A percentile compares a stretch with the other conserved stretches of the same genome.
Conservation (phyloP, 1,284 basidiomycete species). For the Rhodofomes roseus region DNA sequence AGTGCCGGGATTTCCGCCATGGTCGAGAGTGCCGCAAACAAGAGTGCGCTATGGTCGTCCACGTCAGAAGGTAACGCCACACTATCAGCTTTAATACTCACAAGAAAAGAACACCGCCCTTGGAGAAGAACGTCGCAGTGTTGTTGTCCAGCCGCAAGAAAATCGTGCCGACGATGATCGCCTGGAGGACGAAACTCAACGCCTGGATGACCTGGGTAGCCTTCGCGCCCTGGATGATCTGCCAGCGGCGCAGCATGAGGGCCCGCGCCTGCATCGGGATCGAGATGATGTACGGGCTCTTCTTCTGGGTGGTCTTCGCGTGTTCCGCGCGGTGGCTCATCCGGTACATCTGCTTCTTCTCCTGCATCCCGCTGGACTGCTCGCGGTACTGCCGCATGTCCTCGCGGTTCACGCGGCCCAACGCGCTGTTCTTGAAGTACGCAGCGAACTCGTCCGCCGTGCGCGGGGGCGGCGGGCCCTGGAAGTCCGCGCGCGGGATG, state of each 20-base stretch:
- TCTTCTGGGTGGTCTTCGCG: conserved; percentile 30
- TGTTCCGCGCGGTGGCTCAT: conserved; percentile 50
- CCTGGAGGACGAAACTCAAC: conserved; percentile 54
- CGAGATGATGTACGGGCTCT: conserved; percentile 28
- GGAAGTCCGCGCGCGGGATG: conserved; percentile 37
- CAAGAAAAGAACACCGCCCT: conserved; percentile 79
- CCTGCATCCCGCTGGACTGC: conserved; percentile 30
- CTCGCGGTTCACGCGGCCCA: conserved; percentile 36
- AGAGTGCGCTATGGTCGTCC: conserved; percentile 43
- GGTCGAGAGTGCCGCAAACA: conserved; percentile 50
- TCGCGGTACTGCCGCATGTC: conserved; percentile 43
- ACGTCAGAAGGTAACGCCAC: no score
- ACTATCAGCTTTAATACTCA: no score
- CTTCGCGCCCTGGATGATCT: conserved; percentile 61
- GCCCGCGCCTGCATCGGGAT: conserved; percentile 58
- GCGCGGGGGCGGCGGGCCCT: conserved; percentile 38
- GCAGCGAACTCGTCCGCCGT: conserved; percentile 48
- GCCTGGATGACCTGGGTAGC: conserved; percentile 35
- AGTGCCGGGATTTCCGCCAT: conserved; percentile 75
- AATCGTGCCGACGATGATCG: conserved; percentile 72
- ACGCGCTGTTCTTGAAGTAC: conserved; percentile 40
- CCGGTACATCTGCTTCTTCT: conserved; percentile 35
- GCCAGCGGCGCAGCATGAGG: conserved; percentile 61
- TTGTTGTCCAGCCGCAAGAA: conserved; percentile 62
- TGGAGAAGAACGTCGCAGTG: conserved; percentile 73